phyloP scores from a whole-genome alignment of 495 filamentous ascomycete genomes.

The Tuber borchii region DNA sequence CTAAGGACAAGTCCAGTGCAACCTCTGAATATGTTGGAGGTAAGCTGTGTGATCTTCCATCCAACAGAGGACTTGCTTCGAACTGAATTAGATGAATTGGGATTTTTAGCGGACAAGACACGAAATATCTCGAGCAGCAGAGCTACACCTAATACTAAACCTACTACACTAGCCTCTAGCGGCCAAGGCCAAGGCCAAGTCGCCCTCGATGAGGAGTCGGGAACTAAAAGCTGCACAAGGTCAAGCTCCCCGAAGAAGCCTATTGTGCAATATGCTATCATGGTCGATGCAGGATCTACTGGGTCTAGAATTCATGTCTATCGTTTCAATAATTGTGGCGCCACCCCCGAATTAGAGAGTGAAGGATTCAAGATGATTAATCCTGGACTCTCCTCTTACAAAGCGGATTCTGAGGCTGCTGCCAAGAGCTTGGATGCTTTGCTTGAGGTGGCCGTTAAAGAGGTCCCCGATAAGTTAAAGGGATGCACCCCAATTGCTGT shows the following conservation, averaged over 20 bases:
- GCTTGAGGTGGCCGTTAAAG: slow-evolving; percentile 73
- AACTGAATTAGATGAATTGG: slow-evolving; percentile 5
- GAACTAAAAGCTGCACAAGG: slow-evolving; percentile 68
- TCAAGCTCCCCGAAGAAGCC: slow-evolving; percentile 80
- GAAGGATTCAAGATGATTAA: slow-evolving; percentile 87
- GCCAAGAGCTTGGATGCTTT: slow-evolving; percentile 83
- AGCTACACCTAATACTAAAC: not conserved
- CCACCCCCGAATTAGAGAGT: slow-evolving; percentile 86
- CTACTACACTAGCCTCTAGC: slow-evolving; percentile 10
- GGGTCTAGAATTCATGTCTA: slow-evolving; percentile 98
- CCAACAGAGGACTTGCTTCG: slow-evolving; percentile 25
- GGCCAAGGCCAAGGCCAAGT: slow-evolving; percentile 45
- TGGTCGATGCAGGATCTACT: slow-evolving; percentile 97
- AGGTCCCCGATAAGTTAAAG: slow-evolving; percentile 79
- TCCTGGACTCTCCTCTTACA: slow-evolving; percentile 78
- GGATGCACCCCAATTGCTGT: slow-evolving; percentile 84
- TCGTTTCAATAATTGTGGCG: slow-evolving; percentile 96
- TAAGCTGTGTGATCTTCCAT: slow-evolving; percentile 42
- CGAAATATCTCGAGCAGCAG: slow-evolving; percentile 1
- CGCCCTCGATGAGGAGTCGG: slow-evolving; percentile 55
- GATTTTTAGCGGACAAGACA: not conserved
- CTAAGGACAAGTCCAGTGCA: slow-evolving; percentile 45
- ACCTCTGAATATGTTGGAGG: slow-evolving; percentile 17
- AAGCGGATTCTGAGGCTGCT: slow-evolving; percentile 73
- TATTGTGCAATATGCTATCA: slow-evolving; percentile 90